These are phyloP conservation scores for Calonectria hawksworthii DNA, from an alignment of 2,329 filamentous ascomycete species.

Conservation along the genomic window DNA sequence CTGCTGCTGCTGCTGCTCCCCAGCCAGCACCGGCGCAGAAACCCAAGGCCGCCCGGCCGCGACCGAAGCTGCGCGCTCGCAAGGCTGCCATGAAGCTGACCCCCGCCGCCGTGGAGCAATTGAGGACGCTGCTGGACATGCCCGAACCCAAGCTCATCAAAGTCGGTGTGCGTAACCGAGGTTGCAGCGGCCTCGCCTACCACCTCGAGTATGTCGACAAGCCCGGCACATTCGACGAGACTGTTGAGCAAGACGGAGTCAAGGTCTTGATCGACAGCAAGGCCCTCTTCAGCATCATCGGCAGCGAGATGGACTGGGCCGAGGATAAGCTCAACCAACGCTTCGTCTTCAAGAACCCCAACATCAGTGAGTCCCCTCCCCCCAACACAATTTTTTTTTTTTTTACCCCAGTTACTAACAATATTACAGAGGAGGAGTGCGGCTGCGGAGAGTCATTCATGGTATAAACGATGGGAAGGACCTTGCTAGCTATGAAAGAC, in stretches of 20 bases:
- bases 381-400: not conserved
- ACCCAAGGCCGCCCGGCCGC: conserved; percentile 62
- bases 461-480: conserved; percentile 63
- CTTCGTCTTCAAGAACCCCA: conserved; percentile 97
- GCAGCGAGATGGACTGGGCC: conserved; percentile 99
- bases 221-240: conserved; percentile 88
- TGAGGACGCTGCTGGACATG: conserved; percentile 82
- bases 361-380: conserved; percentile 85
- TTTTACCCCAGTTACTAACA: conserved; percentile 46
- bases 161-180: conserved; percentile 93
- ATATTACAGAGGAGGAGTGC: conserved; percentile 86
- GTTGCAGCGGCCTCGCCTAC: conserved; percentile 94
- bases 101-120: conserved; percentile 81
- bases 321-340: conserved; percentile 94
- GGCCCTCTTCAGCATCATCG: conserved; percentile 97
- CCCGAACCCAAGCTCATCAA: conserved; percentile 94
- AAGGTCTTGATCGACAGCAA: conserved; percentile 98
- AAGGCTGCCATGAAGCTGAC: conserved; percentile 95
- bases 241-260: conserved; percentile 95
- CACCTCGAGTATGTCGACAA: conserved; percentile 96
- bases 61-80: conserved; percentile 68
- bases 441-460: conserved; percentile 98
- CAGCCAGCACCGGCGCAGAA: conserved; percentile 75
- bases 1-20: conserved; percentile 33
- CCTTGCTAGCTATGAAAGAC: not conserved